Evolutionary conservation across 1,284 basidiomycete genomes (phyloP), one percentile per base, ranked within the genome.

Genomic region (Moesziomyces antarcticus): DNA sequence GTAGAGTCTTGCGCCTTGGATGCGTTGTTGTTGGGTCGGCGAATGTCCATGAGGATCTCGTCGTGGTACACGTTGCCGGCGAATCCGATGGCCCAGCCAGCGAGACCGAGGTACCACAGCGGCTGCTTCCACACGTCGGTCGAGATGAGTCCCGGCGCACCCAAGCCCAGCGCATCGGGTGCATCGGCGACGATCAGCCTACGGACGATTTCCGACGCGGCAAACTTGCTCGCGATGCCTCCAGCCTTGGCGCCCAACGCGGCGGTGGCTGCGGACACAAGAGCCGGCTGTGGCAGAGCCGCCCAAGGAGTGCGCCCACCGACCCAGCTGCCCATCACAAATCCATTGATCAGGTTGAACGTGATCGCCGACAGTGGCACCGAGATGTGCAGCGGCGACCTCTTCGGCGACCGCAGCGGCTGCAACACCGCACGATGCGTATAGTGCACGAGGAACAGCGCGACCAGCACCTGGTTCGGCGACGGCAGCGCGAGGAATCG

Each of bases 11-110:
- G 25, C 4, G 22, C n/a, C 3, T 60, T 49, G 24, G 41, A 22
- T 2, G n/a, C 25, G 14, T 60, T 44, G 40, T 67, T 61, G 27
- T 63, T 73, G 50, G 71, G 59, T 40, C 59, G 24, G 21, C 61
- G 58, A 30, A 92, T 87, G 81, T 92, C 87, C 77, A 93, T 88
- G 11, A 97, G 88, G 20, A 97, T 88, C 84, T 95, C 93, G 84
- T 97, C 94, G 84, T 97, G 94, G 55, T 88, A 87, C 37, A 96
- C 87, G 82, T 97, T 97, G 0, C 93, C 92, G 0, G 85, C 85
- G 46, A 94, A 88, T 0, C 94, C 94, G 0, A 86, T 47, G 0
- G 86, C 87, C 91, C 92, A 95, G 18, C 92, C 79, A 0, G 72
- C 79, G 13, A 92, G 75, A 1, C 92, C 92, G 13, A 86, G 42